phyloP scores from a whole-genome alignment of 1,139 yeast species.

The Magnusiomyces sp. region DNA sequence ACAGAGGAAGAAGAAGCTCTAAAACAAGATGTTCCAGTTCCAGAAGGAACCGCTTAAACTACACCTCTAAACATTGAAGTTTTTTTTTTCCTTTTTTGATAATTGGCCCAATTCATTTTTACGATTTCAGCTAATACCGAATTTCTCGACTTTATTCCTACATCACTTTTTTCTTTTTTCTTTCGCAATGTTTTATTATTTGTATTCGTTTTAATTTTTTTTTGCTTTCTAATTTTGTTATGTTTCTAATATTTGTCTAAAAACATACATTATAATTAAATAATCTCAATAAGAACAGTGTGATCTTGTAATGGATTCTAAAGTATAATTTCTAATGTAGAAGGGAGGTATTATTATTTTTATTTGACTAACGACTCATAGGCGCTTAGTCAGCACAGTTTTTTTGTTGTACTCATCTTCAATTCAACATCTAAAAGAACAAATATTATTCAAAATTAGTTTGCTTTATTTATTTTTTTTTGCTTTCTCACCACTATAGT shows the following conservation, averaged over 20 bases:
- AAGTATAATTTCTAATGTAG: too few relatives aligned
- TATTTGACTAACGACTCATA: too few relatives aligned
- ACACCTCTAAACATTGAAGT: not conserved
- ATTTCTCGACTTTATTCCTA: not conserved
- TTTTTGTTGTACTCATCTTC: too few relatives aligned
- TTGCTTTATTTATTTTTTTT: too few relatives aligned
- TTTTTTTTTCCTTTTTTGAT: not conserved
- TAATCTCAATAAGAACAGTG: too few relatives aligned
- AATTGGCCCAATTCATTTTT: not conserved
- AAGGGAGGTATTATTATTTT: too few relatives aligned
- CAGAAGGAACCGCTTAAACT: constrained; percentile 9
- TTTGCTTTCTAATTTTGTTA: not conserved
- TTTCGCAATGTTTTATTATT: not conserved
- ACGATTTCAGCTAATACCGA: not conserved
- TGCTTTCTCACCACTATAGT: too few relatives aligned
- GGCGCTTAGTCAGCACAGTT: too few relatives aligned
- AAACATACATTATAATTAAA: not conserved
- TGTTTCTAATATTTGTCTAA: not conserved
- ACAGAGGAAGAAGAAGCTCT: constrained; percentile 9
- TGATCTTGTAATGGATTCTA: too few relatives aligned
- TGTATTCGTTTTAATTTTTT: not conserved
- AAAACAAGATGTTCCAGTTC: not conserved
- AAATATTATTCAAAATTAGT: too few relatives aligned
- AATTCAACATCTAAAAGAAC: too few relatives aligned
- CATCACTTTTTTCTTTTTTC: not conserved